These are phyloP conservation scores for Alternaria brassicae DNA, from an alignment of 2,329 filamentous ascomycete genomes.

Conservation along the genomic window DNA sequence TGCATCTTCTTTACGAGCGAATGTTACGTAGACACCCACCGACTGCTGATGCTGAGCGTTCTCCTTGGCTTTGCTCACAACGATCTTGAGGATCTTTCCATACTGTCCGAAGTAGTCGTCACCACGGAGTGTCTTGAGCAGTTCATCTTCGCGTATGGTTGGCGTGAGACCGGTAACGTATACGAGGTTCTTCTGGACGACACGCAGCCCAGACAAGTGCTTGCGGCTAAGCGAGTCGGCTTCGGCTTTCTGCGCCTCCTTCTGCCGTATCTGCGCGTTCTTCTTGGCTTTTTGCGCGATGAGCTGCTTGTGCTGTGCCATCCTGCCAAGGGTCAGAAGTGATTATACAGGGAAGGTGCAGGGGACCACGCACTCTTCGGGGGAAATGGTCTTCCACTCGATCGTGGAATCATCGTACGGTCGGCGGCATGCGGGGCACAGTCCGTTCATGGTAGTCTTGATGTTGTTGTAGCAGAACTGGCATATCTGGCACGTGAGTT, in stretches of 20 bases:
- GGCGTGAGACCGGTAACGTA: constrained; percentile 96
- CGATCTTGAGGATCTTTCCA: constrained; percentile 97
- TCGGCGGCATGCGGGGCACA: constrained; percentile 95
- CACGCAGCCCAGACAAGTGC: constrained; percentile 91
- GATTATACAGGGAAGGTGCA: constrained; percentile 19
- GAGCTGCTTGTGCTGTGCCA: constrained; percentile 77
- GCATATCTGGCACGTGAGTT: constrained; percentile 69
- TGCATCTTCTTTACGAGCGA: constrained; percentile 89
- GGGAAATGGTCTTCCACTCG: constrained; percentile 92
- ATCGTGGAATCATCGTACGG: constrained; percentile 97
- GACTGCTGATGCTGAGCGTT: constrained; percentile 74
- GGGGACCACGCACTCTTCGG: constrained; percentile 81
- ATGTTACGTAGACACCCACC: constrained; percentile 98
- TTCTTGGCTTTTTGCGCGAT: constrained; percentile 87
- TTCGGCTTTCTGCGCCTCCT: constrained; percentile 94
- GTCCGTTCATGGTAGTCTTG: constrained; percentile 95
- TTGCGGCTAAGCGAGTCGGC: constrained; percentile 95
- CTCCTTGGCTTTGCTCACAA: constrained; percentile 94
- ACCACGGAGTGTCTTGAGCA: constrained; percentile 88
- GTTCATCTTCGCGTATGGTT: constrained; percentile 87
- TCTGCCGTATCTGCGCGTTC: constrained; percentile 86
- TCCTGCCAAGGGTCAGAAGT: constrained; percentile 56
- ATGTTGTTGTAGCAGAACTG: constrained; percentile 99
- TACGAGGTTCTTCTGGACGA: constrained; percentile 98
- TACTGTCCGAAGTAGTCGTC: constrained; percentile 98